Conservation (phyloP, 768 basidiomycete species). For the Artomyces pyxidatus region DNA sequence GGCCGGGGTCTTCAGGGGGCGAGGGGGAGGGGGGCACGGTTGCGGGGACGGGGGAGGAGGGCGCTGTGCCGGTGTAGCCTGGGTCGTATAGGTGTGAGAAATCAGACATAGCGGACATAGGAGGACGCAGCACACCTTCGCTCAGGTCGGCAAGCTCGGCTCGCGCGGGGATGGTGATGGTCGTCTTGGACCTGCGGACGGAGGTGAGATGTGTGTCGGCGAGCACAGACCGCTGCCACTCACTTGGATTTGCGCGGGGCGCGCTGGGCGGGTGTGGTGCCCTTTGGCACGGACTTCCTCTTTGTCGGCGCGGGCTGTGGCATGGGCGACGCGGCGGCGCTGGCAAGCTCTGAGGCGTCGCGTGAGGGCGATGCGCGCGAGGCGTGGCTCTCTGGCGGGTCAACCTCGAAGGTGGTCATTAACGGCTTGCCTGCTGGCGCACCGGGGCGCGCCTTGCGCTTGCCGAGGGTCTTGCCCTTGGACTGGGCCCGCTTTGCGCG, state of each 20-base stretch:
- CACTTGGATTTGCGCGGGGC: constrained; percentile 27
- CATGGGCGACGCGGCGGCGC: constrained; percentile 6
- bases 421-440: background rate
- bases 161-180: background rate
- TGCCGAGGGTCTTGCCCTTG: constrained; percentile 12
- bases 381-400: background rate
- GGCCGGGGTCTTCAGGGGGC: background rate
- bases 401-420: constrained; percentile 1
- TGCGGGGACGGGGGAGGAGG: constrained; percentile 13
- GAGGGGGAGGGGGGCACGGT: background rate
- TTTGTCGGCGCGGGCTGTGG: constrained; percentile 15
- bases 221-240: too few relatives aligned
- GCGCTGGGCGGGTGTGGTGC: constrained; percentile 19
- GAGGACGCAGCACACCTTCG: background rate
- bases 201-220: too few relatives aligned
- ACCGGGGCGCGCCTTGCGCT: constrained; percentile 1
- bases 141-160: constrained; percentile 18
- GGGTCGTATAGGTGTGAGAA: background rate
- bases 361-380: background rate
- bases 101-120: background rate
- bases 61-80: constrained; percentile 16
- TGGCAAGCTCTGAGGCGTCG: constrained; percentile 10
- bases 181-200: background rate
- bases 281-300: constrained; percentile 20
- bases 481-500: constrained; percentile 8